Evolutionary conservation across 1,139 yeast genomes (phyloP).

Genomic region (Protomyces macrosporus): DNA sequence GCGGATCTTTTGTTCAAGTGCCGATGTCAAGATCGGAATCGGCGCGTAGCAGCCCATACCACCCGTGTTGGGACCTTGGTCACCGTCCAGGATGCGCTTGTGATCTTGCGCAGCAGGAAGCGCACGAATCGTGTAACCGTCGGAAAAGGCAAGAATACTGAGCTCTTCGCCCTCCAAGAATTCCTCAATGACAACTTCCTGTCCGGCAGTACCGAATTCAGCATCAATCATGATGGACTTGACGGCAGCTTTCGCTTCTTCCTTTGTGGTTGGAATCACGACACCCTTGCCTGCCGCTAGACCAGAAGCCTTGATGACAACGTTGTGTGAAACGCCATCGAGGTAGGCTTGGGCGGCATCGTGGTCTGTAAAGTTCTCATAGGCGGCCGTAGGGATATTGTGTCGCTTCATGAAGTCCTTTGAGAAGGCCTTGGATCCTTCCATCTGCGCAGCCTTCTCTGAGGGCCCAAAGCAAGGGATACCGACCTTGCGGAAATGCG

Average conservation of each 20-base stretch:
- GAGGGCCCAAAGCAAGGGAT: slow-evolving; percentile 96
- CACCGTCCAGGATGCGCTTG: slow-evolving; percentile 90
- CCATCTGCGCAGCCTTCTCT: slow-evolving; percentile 84
- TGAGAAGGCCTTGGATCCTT: slow-evolving; percentile 93
- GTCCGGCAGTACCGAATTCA: slow-evolving; percentile 77
- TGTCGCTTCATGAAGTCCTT: slow-evolving; percentile 91
- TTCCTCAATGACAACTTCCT: slow-evolving; percentile 95
- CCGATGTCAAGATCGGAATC: slow-evolving; percentile 81
- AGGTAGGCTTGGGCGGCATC: slow-evolving; percentile 71
- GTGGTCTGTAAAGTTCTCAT: slow-evolving; percentile 69
- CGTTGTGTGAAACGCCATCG: slow-evolving; percentile 58
- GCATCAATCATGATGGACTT: slow-evolving; percentile 84
- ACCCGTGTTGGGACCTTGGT: slow-evolving; percentile 92
- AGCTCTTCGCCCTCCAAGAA: slow-evolving; percentile 95
- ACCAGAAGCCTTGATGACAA: slow-evolving; percentile 96
- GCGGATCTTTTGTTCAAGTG: slow-evolving; percentile 63
- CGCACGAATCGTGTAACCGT: slow-evolving; percentile 86
- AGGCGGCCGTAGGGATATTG: slow-evolving; percentile 88
- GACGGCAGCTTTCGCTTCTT: slow-evolving; percentile 80
- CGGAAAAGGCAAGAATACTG: slow-evolving; percentile 84
- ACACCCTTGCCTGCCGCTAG: slow-evolving; percentile 99
- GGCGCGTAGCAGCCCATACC: slow-evolving; percentile 99
- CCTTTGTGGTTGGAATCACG: slow-evolving; percentile 74
- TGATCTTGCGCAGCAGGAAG: slow-evolving; percentile 98
- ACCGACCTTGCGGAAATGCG: slow-evolving; percentile 65